Evolutionary conservation across 305 asterid genomes (phyloP).

Genomic region (Fraxinus xanthoxyloides): DNA sequence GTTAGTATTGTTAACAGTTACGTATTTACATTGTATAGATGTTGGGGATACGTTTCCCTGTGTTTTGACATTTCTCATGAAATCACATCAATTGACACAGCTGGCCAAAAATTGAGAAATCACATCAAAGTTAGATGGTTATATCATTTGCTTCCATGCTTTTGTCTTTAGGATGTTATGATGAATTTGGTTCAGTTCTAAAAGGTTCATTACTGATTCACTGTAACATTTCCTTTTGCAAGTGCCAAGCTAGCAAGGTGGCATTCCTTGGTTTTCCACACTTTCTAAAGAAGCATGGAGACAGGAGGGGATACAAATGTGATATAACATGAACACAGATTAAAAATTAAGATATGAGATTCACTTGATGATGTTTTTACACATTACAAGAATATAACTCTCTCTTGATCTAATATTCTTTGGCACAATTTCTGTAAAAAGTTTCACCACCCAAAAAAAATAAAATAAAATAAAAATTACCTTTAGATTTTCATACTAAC

Average conservation of each 20-base stretch:
- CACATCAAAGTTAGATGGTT: not conserved
- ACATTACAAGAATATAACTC: not conserved
- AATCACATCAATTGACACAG: not conserved
- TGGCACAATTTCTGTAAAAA: not conserved
- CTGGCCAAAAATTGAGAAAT: not conserved
- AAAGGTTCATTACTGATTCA: not conserved
- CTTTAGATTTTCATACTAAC: not conserved
- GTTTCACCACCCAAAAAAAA: not conserved
- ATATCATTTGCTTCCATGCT: not conserved
- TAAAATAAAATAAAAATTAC: not conserved
- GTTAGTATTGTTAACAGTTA: not conserved
- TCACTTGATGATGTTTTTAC: not conserved
- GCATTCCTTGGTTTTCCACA: not conserved
- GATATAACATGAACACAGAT: not conserved
- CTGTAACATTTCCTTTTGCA: not conserved
- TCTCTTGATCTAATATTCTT: not conserved
- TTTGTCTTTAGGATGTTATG: not conserved
- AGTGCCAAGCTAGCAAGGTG: not conserved
- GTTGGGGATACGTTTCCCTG: not conserved
- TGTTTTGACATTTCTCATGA: not conserved
- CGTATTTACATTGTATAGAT: not conserved
- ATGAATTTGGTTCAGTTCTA: not conserved
- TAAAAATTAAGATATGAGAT: not conserved
- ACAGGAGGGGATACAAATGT: not conserved
- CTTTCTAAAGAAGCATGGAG: not conserved